These are phyloP conservation scores for Avicennia marina DNA, from an alignment of 257 asterid genomes.

Conservation along the genomic window DNA sequence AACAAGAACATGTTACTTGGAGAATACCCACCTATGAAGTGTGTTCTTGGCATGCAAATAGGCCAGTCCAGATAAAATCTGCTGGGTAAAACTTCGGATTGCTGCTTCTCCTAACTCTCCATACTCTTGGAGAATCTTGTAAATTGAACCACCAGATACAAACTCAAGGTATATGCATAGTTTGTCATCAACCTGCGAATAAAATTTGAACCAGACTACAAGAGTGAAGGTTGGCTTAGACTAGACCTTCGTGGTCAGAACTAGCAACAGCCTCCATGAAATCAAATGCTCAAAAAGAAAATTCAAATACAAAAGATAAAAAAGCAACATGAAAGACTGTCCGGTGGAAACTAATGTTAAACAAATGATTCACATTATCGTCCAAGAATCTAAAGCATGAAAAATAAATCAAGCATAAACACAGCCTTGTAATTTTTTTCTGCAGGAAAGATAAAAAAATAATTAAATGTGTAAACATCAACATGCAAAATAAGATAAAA, in stretches of 20 bases:
- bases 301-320: neutral
- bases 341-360: slow-evolving; percentile 2
- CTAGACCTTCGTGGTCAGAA: slow-evolving; percentile 7
- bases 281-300: slow-evolving; percentile 10
- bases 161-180: slow-evolving; percentile 63
- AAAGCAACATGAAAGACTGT: neutral
- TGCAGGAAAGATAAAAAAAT: neutral
- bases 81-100: slow-evolving; percentile 45
- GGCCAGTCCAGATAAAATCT: slow-evolving; percentile 57
- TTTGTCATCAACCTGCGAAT: slow-evolving; percentile 45
- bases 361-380: slow-evolving; percentile 9
- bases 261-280: slow-evolving; percentile 12
- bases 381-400: slow-evolving; percentile 5
- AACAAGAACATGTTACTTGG: slow-evolving; percentile 8
- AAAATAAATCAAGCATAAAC: neutral
- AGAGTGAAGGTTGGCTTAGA: slow-evolving; percentile 5
- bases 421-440: neutral
- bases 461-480: neutral
- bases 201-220: slow-evolving; percentile 5
- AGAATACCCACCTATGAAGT: slow-evolving; percentile 45
- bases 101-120: slow-evolving; percentile 66
- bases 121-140: slow-evolving; percentile 58
- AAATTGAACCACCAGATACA: slow-evolving; percentile 68
- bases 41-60: slow-evolving; percentile 62
- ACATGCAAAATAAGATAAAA: slow-evolving; percentile 1